A percentile compares a stretch with the other conserved stretches of the same genome.
Conservation (phyloP, 305 asterid species). For the Fraxinus xanthoxyloides region DNA sequence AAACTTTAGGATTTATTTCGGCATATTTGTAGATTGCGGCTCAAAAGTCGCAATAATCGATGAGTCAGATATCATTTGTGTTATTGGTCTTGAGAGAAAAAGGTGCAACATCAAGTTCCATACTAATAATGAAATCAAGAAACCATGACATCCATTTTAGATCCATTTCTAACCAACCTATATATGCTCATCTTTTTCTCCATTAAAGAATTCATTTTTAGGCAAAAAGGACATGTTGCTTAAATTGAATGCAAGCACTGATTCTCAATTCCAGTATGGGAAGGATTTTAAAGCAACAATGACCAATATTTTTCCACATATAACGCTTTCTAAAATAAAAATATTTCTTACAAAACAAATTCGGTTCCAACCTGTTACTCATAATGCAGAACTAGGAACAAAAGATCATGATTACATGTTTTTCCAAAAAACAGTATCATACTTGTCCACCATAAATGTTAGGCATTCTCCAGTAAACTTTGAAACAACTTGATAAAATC, state of each 20-base stretch:
- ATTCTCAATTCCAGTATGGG: neutral
- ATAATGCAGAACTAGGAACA: neutral
- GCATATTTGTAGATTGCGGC: too few relatives aligned
- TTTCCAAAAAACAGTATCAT: neutral
- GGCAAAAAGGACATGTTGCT: neutral
- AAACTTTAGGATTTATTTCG: neutral
- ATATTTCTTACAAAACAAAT: neutral
- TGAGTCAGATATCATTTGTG: neutral
- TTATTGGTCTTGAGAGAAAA: neutral
- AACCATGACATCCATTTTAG: neutral
- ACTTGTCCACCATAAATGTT: neutral
- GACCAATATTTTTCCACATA: neutral
- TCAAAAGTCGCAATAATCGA: neutral
- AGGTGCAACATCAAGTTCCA: neutral
- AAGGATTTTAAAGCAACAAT: neutral
- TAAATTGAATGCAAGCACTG: neutral
- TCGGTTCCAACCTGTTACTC: neutral
- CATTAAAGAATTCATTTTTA: neutral
- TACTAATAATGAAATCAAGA: neutral
- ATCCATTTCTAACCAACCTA: neutral
- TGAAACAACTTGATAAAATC: neutral
- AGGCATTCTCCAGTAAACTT: neutral
- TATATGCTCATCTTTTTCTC: neutral
- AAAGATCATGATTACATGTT: neutral
- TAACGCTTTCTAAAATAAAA: neutral